Base-by-base conservation (phyloP, 164 flowering plant species). In the Liriodendron chinense region DNA sequence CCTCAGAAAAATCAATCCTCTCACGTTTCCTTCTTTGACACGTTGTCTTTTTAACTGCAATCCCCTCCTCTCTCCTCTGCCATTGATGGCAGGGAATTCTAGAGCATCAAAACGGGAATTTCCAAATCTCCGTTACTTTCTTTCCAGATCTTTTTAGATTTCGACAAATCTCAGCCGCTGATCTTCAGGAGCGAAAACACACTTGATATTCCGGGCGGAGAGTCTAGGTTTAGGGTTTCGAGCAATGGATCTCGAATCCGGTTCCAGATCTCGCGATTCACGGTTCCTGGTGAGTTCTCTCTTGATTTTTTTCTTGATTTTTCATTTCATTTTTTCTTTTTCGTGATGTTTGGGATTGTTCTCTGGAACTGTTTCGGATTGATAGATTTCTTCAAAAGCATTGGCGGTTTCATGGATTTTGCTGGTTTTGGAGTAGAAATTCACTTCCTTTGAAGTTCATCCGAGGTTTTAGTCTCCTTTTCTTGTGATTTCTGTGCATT, bases 211-310 rank as follows among this genome's bases (percentile, higher is more conserved):
- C 13, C n/a, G 48, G 49, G 16, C 9, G 20, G 66, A 26, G 49
- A 22, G 70, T 23, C 13, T 43, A 10, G 65, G 59, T 1, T 47
- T 22, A 10, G 62, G 62, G 47, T 23, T 26, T 13, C 6, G 47
- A 49, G 74, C 1, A 24, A 78, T 78, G 81, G 81, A 78, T 78
- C 68, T 50, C 68, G 78, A 78, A 59, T 57, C 75, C 14, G 78
- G 68, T 71, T 57, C 72, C 20, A 71, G 34, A 43, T 23, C 53
- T 75, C 75, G 78, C 4, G 66, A 66, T 20, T 71, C 65, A 59
- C 47, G 73, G 28, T 25, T 22, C 25, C 63, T 64, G 72, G 80
- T 78, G 65, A 70, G 80, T 63, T 74, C 14, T 28, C 43, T 34
- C 43, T 34, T 34, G 43, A 6, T 34, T 34, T n/a, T n/a, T n/a